Evolutionary conservation across 192 early-diverging fungal species (phyloP).

Genomic region (Chytriomyces sp.): DNA sequence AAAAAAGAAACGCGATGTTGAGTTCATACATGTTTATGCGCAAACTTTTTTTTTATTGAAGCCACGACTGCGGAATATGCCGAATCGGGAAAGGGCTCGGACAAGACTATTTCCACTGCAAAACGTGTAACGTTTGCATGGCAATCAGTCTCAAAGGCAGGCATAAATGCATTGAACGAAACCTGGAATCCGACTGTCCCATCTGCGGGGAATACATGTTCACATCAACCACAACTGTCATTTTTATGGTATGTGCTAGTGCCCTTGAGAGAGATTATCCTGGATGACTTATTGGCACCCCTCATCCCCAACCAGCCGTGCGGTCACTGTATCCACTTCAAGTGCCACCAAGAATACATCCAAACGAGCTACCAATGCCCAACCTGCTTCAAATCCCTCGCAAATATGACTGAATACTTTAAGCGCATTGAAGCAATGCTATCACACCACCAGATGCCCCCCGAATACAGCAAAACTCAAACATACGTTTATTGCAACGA

Average conservation of each 20-base stretch:
- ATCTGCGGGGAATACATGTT: constrained; percentile 98
- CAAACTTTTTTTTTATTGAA: neutral
- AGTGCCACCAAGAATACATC: constrained; percentile 83
- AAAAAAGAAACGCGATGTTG: neutral
- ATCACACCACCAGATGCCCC: constrained; percentile 85
- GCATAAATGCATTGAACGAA: constrained; percentile 92
- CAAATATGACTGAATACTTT: constrained; percentile 83
- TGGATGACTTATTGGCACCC: neutral
- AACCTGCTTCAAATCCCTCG: constrained; percentile 88
- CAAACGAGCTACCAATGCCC: constrained; percentile 95
- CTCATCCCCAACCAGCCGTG: constrained; percentile 65
- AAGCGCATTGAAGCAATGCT: constrained; percentile 81
- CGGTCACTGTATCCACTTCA: constrained; percentile 90
- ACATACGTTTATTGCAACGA: constrained; percentile 93
- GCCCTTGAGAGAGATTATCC: no score
- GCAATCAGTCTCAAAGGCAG: constrained; percentile 70
- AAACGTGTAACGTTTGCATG: constrained; percentile 92
- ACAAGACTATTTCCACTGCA: constrained; percentile 89
- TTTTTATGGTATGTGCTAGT: constrained; percentile 73
- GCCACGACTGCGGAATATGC: constrained; percentile 89
- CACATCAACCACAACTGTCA: constrained; percentile 79
- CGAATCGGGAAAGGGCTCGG: constrained; percentile 81
- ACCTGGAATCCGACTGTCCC: constrained; percentile 90
- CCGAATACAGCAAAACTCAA: constrained; percentile 78
- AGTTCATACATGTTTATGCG: neutral